Conservation (phyloP, 257 asterid genomes). For the Forsythia viridissima region DNA sequence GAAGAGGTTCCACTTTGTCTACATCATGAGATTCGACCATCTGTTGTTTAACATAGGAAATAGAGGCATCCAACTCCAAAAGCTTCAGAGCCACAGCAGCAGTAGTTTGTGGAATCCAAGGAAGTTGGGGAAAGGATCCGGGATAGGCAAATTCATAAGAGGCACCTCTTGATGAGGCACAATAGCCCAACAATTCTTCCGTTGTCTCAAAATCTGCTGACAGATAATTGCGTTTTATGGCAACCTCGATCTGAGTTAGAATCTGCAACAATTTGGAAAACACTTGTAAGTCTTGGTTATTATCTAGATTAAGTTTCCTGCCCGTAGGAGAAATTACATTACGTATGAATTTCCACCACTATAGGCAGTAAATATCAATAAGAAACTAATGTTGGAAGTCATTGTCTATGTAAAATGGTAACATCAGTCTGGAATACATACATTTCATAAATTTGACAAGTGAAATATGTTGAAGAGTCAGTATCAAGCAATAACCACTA, state of each 20-base stretch:
- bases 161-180: conserved; percentile 48
- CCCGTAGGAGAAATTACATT: background rate
- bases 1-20: conserved; percentile 55
- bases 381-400: background rate
- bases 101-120: conserved; percentile 91
- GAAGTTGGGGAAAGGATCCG: conserved; percentile 61
- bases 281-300: background rate
- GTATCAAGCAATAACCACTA: background rate
- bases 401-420: background rate
- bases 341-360: background rate
- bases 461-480: background rate
- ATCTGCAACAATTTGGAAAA: conserved; percentile 44
- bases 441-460: background rate
- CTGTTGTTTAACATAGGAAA: conserved; percentile 52
- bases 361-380: background rate
- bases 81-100: conserved; percentile 89
- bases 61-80: conserved; percentile 79
- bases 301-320: background rate
- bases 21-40: conserved; percentile 50
- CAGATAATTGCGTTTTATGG: conserved; percentile 68
- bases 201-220: conserved; percentile 84
- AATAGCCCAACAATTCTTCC: conserved; percentile 64
- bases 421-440: background rate
- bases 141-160: conserved; percentile 32
- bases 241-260: conserved; percentile 73